Conservation (phyloP, 495 filamentous ascomycete genomes). For the Penicillium egyptiacum region DNA sequence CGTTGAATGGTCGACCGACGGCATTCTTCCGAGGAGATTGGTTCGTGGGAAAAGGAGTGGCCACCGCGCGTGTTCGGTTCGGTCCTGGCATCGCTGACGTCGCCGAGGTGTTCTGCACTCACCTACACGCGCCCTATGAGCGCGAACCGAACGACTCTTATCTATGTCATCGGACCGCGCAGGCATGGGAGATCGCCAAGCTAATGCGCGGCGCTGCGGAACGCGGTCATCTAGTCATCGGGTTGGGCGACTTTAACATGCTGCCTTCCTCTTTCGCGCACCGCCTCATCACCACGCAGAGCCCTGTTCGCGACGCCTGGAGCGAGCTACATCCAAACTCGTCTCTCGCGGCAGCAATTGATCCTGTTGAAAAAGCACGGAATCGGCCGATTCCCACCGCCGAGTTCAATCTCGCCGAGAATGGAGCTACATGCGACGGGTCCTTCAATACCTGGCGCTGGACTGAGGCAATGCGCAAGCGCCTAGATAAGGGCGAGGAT, state of each 20-base stretch:
- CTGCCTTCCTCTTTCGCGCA: constrained; percentile 84
- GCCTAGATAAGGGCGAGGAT: constrained; percentile 58
- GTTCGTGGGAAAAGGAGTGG: constrained; percentile 91
- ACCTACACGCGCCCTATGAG: constrained; percentile 91
- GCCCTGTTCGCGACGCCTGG: constrained; percentile 82
- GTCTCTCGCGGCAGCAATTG: constrained; percentile 66
- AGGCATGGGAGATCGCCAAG: constrained; percentile 97
- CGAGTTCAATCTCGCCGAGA: constrained; percentile 70
- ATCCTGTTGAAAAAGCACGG: constrained; percentile 57
- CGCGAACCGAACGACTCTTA: constrained; percentile 78
- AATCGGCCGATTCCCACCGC: constrained; percentile 61
- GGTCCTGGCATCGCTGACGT: constrained; percentile 66
- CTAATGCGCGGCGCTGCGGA: constrained; percentile 82
- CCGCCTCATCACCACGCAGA: constrained; percentile 73
- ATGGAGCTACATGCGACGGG: constrained; percentile 86
- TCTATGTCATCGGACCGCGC: constrained; percentile 82
- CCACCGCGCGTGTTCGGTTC: constrained; percentile 75
- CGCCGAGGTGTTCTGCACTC: constrained; percentile 91
- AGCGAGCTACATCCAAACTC: constrained; percentile 74
- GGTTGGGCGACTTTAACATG: constrained; percentile 95
- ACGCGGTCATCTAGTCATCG: constrained; percentile 80
- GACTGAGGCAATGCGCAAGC: constrained; percentile 61
- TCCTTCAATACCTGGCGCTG: constrained; percentile 92
- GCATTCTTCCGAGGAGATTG: constrained; percentile 94
- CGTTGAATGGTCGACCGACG: constrained; percentile 90